Evolutionary conservation across 306 rosid species (phyloP), one percentile per base, ranked within the genome.

Genomic region (Luffa acutangula): DNA sequence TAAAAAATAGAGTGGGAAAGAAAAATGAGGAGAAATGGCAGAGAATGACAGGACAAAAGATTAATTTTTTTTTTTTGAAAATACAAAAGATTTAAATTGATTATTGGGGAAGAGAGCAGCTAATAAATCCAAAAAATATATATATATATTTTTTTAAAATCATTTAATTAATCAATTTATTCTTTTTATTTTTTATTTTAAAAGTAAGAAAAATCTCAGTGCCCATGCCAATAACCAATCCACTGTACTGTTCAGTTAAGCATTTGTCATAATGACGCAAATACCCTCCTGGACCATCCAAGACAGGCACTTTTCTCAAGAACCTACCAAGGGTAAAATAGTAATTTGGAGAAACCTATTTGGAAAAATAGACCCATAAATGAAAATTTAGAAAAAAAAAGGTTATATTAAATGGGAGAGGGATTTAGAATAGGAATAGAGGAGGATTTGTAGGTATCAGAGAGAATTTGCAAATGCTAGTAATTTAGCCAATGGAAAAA

Each of bases 101-200:
- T 73, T 73, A 45, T 73, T 49, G 60, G 78, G 25, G 78, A 73
- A 51, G 59, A 73, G 78, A 73, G 78, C 60, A 73, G 31, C 78
- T 73, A 73, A 73, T 73, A 73, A 49, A 73, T 73, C 78, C 78
- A 25, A n/a, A n/a, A n/a, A n/a, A n/a, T n/a, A n/a, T n/a, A n/a
- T n/a, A n/a, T n/a, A n/a, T n/a, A n/a, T n/a, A n/a, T n/a, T 25
- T 25, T 25, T 25, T 25, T 25, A 25, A 25, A 25, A 25, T 0
- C 31, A 25, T 25, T 25, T 25, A 25, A 25, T 25, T 25, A 25
- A 25, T 25, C 1, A 25, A 25, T 25, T 33, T 46, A 21, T 45
- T 43, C 36, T 15, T 43, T 46, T 45, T 45, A 20, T 20, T 18
- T 2, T 69, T 42, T 20, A 2, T 31, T 31, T 46, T 3, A 6